These are phyloP conservation scores for Phaeosphaeriaceae sp. DNA, from an alignment of 2,329 filamentous ascomycete species.

Conservation along the genomic window DNA sequence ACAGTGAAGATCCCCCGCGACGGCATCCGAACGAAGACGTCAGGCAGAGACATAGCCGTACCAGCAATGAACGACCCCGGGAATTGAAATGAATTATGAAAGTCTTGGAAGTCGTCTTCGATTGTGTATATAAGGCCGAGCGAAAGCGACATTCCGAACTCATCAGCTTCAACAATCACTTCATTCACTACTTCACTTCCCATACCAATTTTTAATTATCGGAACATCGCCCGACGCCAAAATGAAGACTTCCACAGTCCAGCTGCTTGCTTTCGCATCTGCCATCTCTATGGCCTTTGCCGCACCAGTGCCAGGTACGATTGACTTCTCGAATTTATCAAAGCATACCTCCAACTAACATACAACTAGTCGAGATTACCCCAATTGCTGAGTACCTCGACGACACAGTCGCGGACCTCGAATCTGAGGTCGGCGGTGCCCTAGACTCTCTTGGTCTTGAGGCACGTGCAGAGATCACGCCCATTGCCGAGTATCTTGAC, in stretches of 20 bases:
- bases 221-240: background rate
- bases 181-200: background rate
- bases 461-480: background rate
- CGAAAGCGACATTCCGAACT: background rate
- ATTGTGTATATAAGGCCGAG: background rate
- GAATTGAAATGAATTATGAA: background rate
- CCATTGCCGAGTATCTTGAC: background rate
- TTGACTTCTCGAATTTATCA: background rate
- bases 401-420: background rate
- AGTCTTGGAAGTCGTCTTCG: background rate
- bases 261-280: conserved; percentile 2
- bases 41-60: background rate
- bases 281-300: background rate
- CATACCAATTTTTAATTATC: background rate
- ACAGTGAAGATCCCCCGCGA: conserved; percentile 1
- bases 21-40: background rate
- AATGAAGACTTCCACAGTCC: conserved; percentile 3
- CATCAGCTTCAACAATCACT: conserved; percentile 1
- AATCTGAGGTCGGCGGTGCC: background rate
- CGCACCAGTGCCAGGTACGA: conserved; percentile 2
- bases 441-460: background rate
- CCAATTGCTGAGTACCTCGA: background rate
- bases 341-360: background rate
- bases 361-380: background rate
- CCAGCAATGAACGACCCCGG: background rate